Base-by-base conservation (phyloP, 768 basidiomycete genomes). In the Auriscalpium orientale region DNA sequence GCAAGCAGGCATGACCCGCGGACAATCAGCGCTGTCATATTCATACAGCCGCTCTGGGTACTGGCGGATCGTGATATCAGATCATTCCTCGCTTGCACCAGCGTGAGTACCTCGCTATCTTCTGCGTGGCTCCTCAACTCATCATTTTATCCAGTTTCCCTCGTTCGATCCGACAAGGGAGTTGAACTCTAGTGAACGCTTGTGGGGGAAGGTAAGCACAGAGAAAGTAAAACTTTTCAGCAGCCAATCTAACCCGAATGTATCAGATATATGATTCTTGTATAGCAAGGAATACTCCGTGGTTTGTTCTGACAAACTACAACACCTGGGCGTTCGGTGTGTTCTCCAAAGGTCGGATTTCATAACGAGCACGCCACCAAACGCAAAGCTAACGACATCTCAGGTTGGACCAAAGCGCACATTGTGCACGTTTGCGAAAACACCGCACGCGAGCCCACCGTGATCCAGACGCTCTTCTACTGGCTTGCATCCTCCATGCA, bases 261-360 rank as follows among this genome's bases (percentile, higher is more conserved):
- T 7, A 15, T n/a, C 46, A 63, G 61, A 46, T 63, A 22, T 59
- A 59, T 46, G 65, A 66, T 47, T 49, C 58, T 15, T 66, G 65
- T 40, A 46, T 51, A 46, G 53, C 54, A 16, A 57, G 54, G n/a
- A 51, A 62, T 13, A 35, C 59, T 45, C 65, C 53, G 18, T 57
- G 51, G 40, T 66, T 65, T 46, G 62, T 57, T 13, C 49, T 66
- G 12, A 66, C 65, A 6, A 65, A 61, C 35, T 65, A 65, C 21
- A 54, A 58, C 7, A 54, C 57, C 9, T 66, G 65, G 65, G 56
- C 60, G 33, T 65, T 66, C 34, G 65, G 65, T 22, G 56, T 51
- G 35, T 66, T 66, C 55, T 61, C 58, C 46, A 59, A 50, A 28
- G 60, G 60, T 61, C 8, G 40, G 40, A 18, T 34, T 53, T 28